These are phyloP conservation scores for Talaromyces stipitatus DNA, from an alignment of 495 filamentous ascomycete species.

Conservation along the genomic window DNA sequence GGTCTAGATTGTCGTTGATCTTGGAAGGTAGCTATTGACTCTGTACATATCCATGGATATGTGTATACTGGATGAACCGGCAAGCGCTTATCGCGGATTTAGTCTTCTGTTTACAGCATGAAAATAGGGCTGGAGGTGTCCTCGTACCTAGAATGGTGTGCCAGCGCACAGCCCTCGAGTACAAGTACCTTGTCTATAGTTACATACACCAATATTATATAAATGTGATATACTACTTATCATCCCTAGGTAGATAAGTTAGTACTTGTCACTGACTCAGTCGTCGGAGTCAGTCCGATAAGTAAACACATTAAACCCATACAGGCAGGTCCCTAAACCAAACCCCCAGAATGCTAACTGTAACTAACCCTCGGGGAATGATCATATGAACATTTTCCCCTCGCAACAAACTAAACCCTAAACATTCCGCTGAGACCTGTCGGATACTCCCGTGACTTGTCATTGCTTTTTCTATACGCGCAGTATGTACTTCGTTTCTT, in stretches of 20 bases:
- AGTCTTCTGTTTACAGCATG: background rate
- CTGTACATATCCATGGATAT: too few species aligned
- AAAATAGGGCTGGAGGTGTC: background rate
- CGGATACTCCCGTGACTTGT: background rate
- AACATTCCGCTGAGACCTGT: background rate
- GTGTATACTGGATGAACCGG: background rate
- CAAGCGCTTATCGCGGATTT: background rate
- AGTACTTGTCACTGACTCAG: too few species aligned
- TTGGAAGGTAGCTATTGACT: too few species aligned
- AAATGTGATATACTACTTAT: background rate
- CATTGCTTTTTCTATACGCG: background rate
- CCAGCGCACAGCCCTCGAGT: background rate
- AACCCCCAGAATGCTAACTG: background rate
- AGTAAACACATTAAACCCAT: background rate
- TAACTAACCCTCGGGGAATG: too few species aligned
- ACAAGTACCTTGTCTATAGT: background rate
- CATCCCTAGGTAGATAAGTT: too few species aligned
- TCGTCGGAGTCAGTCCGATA: background rate
- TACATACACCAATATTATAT: background rate
- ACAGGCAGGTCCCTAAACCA: background rate
- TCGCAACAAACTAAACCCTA: background rate
- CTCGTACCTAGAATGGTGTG: background rate
- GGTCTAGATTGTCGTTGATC: background rate
- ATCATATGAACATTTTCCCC: background rate
- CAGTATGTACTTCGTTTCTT: background rate